Percentiles rank a stretch among this genome's conserved stretches.
These are phyloP conservation scores for Fusarium nelsonii DNA, from an alignment of 2,329 filamentous ascomycete species.

Conservation along the genomic window DNA sequence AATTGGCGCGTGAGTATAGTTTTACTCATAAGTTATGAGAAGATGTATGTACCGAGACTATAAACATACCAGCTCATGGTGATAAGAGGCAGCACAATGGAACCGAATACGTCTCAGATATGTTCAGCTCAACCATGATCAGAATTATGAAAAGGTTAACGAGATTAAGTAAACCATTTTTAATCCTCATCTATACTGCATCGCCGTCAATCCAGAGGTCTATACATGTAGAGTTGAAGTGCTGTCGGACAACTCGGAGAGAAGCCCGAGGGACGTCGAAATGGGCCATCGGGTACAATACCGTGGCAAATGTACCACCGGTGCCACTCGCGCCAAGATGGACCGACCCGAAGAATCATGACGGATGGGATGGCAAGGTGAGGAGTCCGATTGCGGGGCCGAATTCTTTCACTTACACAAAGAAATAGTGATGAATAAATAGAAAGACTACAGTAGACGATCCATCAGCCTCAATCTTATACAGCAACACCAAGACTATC, in stretches of 20 bases:
- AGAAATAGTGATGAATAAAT: conserved; percentile 5
- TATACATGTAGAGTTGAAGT: not conserved
- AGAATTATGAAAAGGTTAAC: too few relatives aligned
- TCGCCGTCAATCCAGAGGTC: not conserved
- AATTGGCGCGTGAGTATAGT: too few relatives aligned
- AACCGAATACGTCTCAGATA: too few relatives aligned
- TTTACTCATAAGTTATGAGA: too few relatives aligned
- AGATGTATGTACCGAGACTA: too few relatives aligned
- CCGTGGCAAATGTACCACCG: not conserved
- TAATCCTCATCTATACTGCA: too few relatives aligned
- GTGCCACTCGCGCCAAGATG: conserved; percentile 31
- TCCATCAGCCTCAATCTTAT: not conserved
- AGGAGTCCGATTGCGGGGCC: conserved; percentile 40
- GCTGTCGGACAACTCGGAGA: conserved; percentile 7
- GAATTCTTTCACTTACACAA: conserved; percentile 10
- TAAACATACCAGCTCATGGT: too few relatives aligned
- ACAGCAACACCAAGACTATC: not conserved
- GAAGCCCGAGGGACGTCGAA: conserved; percentile 8
- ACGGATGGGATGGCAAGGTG: conserved; percentile 7
- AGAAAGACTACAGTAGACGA: not conserved
- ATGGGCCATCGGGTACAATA: conserved; percentile 1
- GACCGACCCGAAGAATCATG: conserved; percentile 34
- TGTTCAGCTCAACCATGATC: too few relatives aligned
- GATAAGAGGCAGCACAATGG: too few relatives aligned
- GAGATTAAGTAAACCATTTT: too few relatives aligned